These are phyloP conservation scores for Coemansia furcata DNA, from an alignment of 192 early-diverging fungal genomes.

Conservation along the genomic window DNA sequence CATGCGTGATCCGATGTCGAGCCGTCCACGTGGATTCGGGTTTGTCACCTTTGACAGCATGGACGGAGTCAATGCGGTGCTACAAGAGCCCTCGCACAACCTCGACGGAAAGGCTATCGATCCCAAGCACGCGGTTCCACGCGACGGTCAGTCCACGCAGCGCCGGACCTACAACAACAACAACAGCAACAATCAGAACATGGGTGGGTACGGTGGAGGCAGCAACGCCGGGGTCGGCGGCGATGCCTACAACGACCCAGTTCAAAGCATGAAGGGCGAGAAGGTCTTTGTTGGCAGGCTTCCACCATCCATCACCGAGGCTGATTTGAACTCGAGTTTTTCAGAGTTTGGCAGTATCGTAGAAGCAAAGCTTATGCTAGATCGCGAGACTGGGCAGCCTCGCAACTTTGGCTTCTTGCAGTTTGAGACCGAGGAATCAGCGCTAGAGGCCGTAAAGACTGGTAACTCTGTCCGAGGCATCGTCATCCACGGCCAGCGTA, in stretches of 20 bases:
- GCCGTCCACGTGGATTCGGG: constrained; percentile 90
- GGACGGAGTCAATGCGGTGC: constrained; percentile 72
- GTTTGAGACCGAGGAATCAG: constrained; percentile 75
- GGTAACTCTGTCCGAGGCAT: constrained; percentile 41
- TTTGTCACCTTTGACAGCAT: constrained; percentile 88
- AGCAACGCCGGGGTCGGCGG: not conserved
- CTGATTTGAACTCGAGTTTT: constrained; percentile 83
- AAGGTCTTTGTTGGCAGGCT: constrained; percentile 95
- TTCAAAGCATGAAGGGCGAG: constrained; percentile 43
- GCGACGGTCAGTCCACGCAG: constrained; percentile 24
- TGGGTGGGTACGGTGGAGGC: constrained; percentile 4
- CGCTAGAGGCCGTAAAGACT: constrained; percentile 43
- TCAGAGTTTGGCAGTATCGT: constrained; percentile 78
- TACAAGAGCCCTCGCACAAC: constrained; percentile 64
- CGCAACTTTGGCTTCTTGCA: constrained; percentile 92
- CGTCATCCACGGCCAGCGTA: constrained; percentile 48
- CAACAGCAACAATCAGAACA: not conserved
- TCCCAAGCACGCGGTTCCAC: constrained; percentile 53
- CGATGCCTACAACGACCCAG: constrained; percentile 17
- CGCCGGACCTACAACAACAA: constrained; percentile 8
- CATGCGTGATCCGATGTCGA: constrained; percentile 82
- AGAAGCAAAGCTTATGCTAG: constrained; percentile 84
- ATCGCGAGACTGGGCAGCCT: constrained; percentile 78
- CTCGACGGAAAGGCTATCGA: constrained; percentile 67
- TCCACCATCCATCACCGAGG: constrained; percentile 76